Evolutionary conservation across 805 yeast species (phyloP).

Genomic region (Yarrowia bubula): DNA sequence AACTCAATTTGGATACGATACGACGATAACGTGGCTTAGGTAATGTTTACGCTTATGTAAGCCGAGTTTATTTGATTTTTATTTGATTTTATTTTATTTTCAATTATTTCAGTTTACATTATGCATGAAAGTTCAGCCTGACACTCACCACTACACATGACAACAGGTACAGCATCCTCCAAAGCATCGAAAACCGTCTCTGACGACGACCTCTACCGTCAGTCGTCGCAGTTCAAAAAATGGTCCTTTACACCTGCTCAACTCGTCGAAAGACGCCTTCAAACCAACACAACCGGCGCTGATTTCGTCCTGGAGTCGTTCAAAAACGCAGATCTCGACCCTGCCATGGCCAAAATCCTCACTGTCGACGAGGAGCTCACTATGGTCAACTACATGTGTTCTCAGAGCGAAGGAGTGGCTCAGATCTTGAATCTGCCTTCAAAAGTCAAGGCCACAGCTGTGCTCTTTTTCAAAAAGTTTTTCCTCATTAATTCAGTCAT

Average conservation of each 20-base stretch:
- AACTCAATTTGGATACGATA: too few species aligned
- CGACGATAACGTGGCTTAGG: too few species aligned
- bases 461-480: constrained; percentile 76
- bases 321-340: constrained; percentile 23
- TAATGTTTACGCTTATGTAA: too few species aligned
- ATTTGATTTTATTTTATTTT: too few species aligned
- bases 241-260: constrained; percentile 79
- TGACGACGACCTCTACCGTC: constrained; percentile 83
- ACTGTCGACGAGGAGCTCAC: constrained; percentile 67
- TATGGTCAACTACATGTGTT: constrained; percentile 68
- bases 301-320: constrained; percentile 37
- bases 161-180: neutral
- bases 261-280: constrained; percentile 49
- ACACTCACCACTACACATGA: neutral
- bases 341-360: constrained; percentile 47
- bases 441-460: constrained; percentile 83
- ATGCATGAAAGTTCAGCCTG: neutral
- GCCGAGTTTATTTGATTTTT: too few species aligned
- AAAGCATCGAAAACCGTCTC: constrained; percentile 43
- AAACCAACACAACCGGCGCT: constrained; percentile 54
- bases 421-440: constrained; percentile 78
- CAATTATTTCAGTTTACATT: neutral
- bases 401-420: constrained; percentile 67
- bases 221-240: constrained; percentile 75
- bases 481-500: constrained; percentile 76